Percentiles rank a stretch among this genome's conserved stretches.
Evolutionary conservation across 2,329 filamentous ascomycete species (phyloP).

Genomic region (Aspergillus pseudoterreus): DNA sequence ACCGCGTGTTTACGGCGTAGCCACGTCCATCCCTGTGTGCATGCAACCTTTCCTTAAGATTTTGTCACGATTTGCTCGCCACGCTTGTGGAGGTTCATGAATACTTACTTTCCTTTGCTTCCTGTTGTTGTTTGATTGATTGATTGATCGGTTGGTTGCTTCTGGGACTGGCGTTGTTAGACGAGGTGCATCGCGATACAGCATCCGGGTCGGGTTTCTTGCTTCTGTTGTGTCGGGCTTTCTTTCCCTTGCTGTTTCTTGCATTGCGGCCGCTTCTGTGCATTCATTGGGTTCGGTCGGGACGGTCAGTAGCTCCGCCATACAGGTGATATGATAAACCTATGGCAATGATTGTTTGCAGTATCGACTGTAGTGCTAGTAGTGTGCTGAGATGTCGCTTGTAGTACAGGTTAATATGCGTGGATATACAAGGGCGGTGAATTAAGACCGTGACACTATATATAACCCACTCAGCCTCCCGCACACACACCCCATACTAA

Average conservation of each 20-base stretch:
- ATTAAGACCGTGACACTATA: too few species aligned
- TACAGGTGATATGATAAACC: slow-evolving; percentile 1
- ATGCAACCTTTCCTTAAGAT: too few species aligned
- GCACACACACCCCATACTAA: too few species aligned
- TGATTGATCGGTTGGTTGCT: not conserved
- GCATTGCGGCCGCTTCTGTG: not conserved
- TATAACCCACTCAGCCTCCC: too few species aligned
- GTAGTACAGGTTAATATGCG: too few species aligned
- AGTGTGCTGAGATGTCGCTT: too few species aligned
- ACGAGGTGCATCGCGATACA: slow-evolving; percentile 1
- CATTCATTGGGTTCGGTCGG: not conserved
- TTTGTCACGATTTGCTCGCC: not conserved
- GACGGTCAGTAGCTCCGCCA: not conserved
- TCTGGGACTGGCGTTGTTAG: not conserved
- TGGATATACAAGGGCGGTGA: too few species aligned
- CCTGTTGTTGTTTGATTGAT: not conserved
- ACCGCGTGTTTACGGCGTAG: slow-evolving; percentile 49
- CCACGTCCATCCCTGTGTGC: not conserved
- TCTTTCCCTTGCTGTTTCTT: not conserved
- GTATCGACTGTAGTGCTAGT: slow-evolving; percentile 1
- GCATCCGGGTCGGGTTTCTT: not conserved
- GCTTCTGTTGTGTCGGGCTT: not conserved
- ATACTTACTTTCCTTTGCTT: slow-evolving; percentile 1
- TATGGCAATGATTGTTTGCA: not conserved
- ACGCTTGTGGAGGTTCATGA: slow-evolving; percentile 11